phyloP scores from a whole-genome alignment of 202 grass and related monocot genomes.

The Saccharum hybrid region DNA sequence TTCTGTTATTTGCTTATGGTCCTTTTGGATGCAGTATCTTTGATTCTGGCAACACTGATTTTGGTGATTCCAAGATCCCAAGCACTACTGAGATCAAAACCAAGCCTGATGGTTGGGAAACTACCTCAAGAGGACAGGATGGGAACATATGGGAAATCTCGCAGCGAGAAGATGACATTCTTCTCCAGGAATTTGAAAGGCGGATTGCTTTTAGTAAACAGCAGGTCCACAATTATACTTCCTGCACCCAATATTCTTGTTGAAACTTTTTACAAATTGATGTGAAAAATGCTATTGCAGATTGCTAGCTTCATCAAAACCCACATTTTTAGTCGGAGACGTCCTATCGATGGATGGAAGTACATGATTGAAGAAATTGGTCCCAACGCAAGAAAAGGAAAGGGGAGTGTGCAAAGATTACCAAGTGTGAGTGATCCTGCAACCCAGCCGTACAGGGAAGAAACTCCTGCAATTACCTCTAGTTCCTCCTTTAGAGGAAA shows the following conservation, averaged over 20 bases:
- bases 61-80: slow-evolving; percentile 69
- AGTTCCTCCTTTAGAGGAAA: slow-evolving; percentile 60
- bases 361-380: slow-evolving; percentile 99
- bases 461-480: slow-evolving; percentile 53
- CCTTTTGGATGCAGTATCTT: slow-evolving; percentile 66
- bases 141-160: slow-evolving; percentile 94
- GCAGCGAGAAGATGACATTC: slow-evolving; percentile 89
- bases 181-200: slow-evolving; percentile 97
- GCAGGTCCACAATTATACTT: slow-evolving; percentile 55
- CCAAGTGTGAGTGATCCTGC: slow-evolving; percentile 73
- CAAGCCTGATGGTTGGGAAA: slow-evolving; percentile 96
- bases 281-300: slow-evolving; percentile 51
- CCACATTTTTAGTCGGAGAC: slow-evolving; percentile 89
- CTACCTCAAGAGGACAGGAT: slow-evolving; percentile 73
- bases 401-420: slow-evolving; percentile 76
- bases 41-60: slow-evolving; percentile 68
- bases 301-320: slow-evolving; percentile 98
- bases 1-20: slow-evolving; percentile 30
- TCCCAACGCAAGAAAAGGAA: slow-evolving; percentile 84
- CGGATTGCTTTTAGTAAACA: slow-evolving; percentile 93
- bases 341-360: slow-evolving; percentile 90
- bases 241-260: not conserved
- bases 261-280: slow-evolving; percentile 16
- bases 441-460: slow-evolving; percentile 74
- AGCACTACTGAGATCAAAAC: slow-evolving; percentile 76